These are phyloP conservation scores for Phalaenopsis aphrodite DNA, from an alignment of 106 monocot genomes.

Conservation along the genomic window DNA sequence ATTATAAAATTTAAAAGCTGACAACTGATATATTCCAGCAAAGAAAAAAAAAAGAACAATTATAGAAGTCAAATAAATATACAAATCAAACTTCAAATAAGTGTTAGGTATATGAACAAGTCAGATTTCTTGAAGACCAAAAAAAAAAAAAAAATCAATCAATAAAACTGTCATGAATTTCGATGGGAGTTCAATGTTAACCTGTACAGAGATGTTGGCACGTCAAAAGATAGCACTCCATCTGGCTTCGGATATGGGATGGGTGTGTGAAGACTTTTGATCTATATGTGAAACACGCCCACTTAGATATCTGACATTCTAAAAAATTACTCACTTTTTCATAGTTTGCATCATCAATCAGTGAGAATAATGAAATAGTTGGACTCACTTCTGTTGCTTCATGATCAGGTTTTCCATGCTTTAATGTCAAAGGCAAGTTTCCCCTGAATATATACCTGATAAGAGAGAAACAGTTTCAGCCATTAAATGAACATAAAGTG, in stretches of 20 bases:
- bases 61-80: too few relatives aligned
- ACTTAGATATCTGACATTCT: neutral
- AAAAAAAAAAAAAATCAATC: neutral
- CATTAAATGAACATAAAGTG: neutral
- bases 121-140: neutral
- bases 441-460: slow-evolving; percentile 63
- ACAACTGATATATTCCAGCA: too few relatives aligned
- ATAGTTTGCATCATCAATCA: neutral
- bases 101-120: neutral
- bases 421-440: slow-evolving; percentile 62
- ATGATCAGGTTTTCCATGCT: slow-evolving; percentile 94
- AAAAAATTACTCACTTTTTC: neutral
- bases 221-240: slow-evolving; percentile 83
- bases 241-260: slow-evolving; percentile 89
- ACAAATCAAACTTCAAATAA: neutral
- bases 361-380: neutral
- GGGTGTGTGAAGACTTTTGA: slow-evolving; percentile 48
- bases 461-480: slow-evolving; percentile 5
- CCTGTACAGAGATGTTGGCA: slow-evolving; percentile 97
- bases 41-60: too few relatives aligned
- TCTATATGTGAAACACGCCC: slow-evolving; percentile 23
- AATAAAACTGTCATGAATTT: neutral
- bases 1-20: too few relatives aligned
- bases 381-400: slow-evolving; percentile 80
- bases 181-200: slow-evolving; percentile 6